Evolutionary conservation across 2,329 filamentous ascomycete genomes (phyloP).

Genomic region (Colletotrichum neosansevieriae): DNA sequence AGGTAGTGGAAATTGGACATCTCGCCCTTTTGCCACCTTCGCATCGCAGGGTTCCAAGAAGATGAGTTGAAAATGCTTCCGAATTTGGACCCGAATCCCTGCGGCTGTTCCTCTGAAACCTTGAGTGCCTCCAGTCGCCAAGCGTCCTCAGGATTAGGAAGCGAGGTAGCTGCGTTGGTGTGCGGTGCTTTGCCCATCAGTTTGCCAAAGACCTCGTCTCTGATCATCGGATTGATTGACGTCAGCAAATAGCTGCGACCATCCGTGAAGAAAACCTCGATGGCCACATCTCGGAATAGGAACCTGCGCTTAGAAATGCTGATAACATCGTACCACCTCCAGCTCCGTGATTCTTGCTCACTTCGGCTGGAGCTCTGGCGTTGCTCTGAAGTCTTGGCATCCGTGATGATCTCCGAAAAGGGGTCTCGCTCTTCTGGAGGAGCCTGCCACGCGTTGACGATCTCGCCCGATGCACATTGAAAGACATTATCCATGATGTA

Average conservation of each 20-base stretch:
- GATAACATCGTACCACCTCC: conserved; percentile 94
- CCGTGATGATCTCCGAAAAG: conserved; percentile 93
- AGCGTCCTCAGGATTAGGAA: conserved; percentile 84
- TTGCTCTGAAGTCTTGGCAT: conserved; percentile 71
- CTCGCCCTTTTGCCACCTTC: conserved; percentile 91
- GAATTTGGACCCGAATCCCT: conserved; percentile 85
- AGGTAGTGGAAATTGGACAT: conserved; percentile 99
- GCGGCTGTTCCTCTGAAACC: conserved; percentile 69
- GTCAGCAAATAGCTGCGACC: conserved; percentile 95
- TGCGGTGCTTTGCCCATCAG: conserved; percentile 85
- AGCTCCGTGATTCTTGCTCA: conserved; percentile 88
- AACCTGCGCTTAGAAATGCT: conserved; percentile 97
- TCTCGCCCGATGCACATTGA: conserved; percentile 93
- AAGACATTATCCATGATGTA: conserved; percentile 98
- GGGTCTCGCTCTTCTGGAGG: conserved; percentile 92
- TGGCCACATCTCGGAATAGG: conserved; percentile 91
- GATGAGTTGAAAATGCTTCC: conserved; percentile 91
- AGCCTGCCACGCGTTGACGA: conserved; percentile 96
- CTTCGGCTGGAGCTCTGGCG: conserved; percentile 66
- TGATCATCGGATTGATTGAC: conserved; percentile 76
- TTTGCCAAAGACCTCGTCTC: conserved; percentile 85
- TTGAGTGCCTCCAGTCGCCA: conserved; percentile 92
- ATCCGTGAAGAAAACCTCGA: conserved; percentile 98
- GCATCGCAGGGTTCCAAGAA: conserved; percentile 85
- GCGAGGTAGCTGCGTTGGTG: conserved; percentile 75